Percentiles rank a stretch among this genome's conserved stretches.
phyloP scores from a whole-genome alignment of 257 asterid species.

The Solanum bukasovii region DNA sequence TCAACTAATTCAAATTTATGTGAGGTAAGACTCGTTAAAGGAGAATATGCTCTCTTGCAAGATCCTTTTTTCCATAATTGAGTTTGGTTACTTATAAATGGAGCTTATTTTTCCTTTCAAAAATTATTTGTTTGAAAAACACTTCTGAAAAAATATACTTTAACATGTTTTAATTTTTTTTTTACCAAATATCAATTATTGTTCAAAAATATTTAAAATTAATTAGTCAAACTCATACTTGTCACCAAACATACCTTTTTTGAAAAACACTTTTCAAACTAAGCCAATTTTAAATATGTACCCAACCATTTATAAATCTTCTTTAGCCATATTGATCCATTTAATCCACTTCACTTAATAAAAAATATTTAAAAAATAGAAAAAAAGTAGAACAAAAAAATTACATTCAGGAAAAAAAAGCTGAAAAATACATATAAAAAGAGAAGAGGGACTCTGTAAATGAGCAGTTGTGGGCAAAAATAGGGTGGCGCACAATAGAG shows the following conservation, averaged over 20 bases:
- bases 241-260: background rate
- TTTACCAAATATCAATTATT: background rate
- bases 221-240: background rate
- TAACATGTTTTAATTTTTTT: no score
- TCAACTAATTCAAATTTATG: background rate
- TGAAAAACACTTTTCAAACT: background rate
- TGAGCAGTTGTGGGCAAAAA: background rate
- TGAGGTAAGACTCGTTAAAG: background rate
- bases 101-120: background rate
- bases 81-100: background rate
- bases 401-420: background rate
- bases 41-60: background rate
- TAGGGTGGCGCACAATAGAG: background rate
- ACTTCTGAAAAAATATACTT: background rate
- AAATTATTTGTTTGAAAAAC: background rate
- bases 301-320: background rate
- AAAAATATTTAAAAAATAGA: background rate
- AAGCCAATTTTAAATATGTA: background rate
- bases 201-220: background rate
- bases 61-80: background rate
- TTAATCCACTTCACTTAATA: background rate
- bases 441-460: background rate
- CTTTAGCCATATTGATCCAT: background rate
- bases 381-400: background rate
- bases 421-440: background rate